These are phyloP conservation scores for Sambucus nigra DNA, from an alignment of 129 eudicot species.

Conservation along the genomic window DNA sequence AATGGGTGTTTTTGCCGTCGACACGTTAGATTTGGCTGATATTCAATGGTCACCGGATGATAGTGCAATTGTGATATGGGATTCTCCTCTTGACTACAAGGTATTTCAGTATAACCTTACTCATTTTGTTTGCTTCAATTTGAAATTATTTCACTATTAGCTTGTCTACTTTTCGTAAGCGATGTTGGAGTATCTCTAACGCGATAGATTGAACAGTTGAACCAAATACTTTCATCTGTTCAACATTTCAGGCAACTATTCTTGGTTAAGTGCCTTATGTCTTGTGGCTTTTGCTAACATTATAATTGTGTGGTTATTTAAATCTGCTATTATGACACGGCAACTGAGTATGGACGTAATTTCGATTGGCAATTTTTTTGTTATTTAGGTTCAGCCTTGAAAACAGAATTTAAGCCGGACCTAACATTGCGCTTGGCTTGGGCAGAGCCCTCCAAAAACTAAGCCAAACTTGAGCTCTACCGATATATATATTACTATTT, in stretches of 20 bases:
- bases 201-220: not conserved
- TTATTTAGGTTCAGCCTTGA: too few species aligned
- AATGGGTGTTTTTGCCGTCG: constrained; percentile 94
- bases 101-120: constrained; percentile 23
- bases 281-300: not conserved
- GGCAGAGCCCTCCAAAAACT: too few species aligned
- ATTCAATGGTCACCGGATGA: constrained; percentile 99
- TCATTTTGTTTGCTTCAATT: not conserved
- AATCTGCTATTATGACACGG: too few species aligned
- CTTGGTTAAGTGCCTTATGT: not conserved
- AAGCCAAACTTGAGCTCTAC: too few species aligned
- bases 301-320: not conserved
- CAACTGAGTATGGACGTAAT: too few species aligned
- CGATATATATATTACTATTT: too few species aligned
- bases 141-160: not conserved
- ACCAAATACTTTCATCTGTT: not conserved
- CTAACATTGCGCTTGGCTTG: too few species aligned
- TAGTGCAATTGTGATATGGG: constrained; percentile 93
- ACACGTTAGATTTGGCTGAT: constrained; percentile 88
- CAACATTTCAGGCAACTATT: not conserved
- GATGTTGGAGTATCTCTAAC: not conserved
- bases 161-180: not conserved
- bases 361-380: too few species aligned
- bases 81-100: constrained; percentile 93
- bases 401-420: too few species aligned